Evolutionary conservation across 2,329 filamentous ascomycete genomes (phyloP), one percentile per base, ranked within the genome.

Genomic region (Xylariomycetidae sp.): DNA sequence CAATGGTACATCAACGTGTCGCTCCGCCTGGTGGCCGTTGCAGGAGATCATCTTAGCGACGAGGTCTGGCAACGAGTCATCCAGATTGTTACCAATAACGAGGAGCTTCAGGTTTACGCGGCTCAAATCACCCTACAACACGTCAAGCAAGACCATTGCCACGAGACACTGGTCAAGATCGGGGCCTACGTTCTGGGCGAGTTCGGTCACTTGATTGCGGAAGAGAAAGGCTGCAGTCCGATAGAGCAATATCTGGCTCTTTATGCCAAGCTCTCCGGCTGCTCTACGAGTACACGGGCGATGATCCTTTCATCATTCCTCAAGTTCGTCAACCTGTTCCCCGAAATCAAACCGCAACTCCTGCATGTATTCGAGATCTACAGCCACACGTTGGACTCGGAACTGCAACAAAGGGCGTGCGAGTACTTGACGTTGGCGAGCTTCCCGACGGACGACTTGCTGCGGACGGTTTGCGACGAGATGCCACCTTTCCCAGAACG

Each of bases 1-100:
- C 90, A 96, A 65, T 98, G 92, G 92, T 98, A 98, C 59, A 93
- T 98, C 42, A 90, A 98, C 56, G 95, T 96, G 48, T 95, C 92
- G 9, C 70, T 98, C 46, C 80, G 90, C 35, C 74, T 98, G 32
- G 89, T 98, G 38, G 88, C 90, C 38, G 89, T 96, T 78, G 92
- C 93, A 3, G 92, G 92, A 47, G 92, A 98, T 53, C 92, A 98
- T 58, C 90, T 98, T 48, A 96, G 90, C 60, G 93, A 98, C 44
- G 92, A 98, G 63, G 92, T 98, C 13, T 98, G 92, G 92, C 92
- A 98, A 59, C 81, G 92, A 49, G 90, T 98, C 35, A 95, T 95
- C 43, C 92, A 98, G 59, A 96, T 98, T 49, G 89, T 96, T 38
- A 96, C 92, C 34, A 98, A 98, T 68, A 98, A 98, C 59, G 92